Base-by-base conservation (phyloP, 1,284 basidiomycete species). In the Thecaphora thlaspeos region DNA sequence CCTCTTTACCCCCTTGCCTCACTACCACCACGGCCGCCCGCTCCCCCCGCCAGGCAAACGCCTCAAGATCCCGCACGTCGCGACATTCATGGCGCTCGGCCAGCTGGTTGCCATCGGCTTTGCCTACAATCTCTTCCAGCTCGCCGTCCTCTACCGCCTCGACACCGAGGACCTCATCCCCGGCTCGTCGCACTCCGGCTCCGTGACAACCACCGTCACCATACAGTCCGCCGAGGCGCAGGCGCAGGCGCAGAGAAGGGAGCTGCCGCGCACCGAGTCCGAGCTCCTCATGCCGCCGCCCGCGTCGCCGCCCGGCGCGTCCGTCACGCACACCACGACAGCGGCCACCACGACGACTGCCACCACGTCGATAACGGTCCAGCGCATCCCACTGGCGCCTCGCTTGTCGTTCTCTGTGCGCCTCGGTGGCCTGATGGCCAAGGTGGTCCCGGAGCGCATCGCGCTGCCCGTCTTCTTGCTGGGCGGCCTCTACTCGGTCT, bases 51-150 rank as follows among this genome's bases (percentile, higher is more conserved):
- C 39, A 81, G 85, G 83, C 28, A 76, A 77, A 36, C 78, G 80
- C 34, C 74, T 82, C 40, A 73, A 78, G n/a, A 81, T 88, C 55
- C 83, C 81, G 56, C 81, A 83, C 54, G 64, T 84, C 0, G 86
- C 84, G 84, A 85, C 84, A 0, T 88, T 87, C 78, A 87, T 88
- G 86, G 78, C 88, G 36, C 81, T 89, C 3, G 87, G 87, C 7
- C 87, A 88, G 76, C 71, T 88, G 15, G 86, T 88, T 43, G 87
- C 87, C 36, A 85, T 88, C 41, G 86, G 85, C 14, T 85, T 88
- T 36, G 84, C 86, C 2, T 82, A 83, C 10, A 84, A 84, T 51
- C 81, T 89, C 21, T 88, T 88, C 79, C 83, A 84, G 60, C 75
- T 84, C 1, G 84, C 85, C n/a, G 54, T 87, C 21, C 70, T 81